Evolutionary conservation across 208 protist species (phyloP), one percentile per base, ranked within the genome.

Genomic region (Wallacemonas sp.): DNA sequence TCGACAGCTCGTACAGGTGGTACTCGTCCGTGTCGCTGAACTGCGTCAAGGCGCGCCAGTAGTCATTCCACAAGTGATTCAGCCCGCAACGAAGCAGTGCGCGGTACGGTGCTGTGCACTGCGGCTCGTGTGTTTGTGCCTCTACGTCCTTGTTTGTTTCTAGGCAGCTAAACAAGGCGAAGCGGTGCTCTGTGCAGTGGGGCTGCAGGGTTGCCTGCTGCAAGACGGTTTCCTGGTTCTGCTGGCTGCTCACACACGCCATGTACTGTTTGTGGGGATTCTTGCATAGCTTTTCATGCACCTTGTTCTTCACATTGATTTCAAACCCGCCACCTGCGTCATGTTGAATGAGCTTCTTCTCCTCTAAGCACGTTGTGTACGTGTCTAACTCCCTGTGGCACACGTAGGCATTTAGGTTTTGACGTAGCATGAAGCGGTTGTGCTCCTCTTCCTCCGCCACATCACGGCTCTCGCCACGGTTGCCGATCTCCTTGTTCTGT

Each of bases 41-140:
- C 34, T 82, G 68, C 0, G 80, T 87, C 12, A 94, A 55, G 22
- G 79, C 72, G 53, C 85, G 76, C 85, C 89, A 94, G 66, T 94
- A 94, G 17, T 79, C 71, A 60, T 94, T 85, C 81, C 83, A 94
- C 63, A 89, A 32, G 50, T 92, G 83, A 54, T 94, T 92, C 37
- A 94, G 65, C 48, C 89, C 89, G 64, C 89, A 94, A n/a, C 85
- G 80, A 32, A 94, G 54, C 63, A 90, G 41, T 8, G 44, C 22
- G n/a, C 68, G 71, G 69, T 92, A 94, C 38, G 57, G 55, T 9
- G 57, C 55, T 39, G 64, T 67, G 62, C 89, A 94, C 68, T 87
- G 81, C 34, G 83, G 76, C 57, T 78, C 76, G 46, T 74, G 68
- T 3, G 77, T 88, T 61, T 69, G 48, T 33, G 77, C 63, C 62